Base-by-base conservation (phyloP, 495 filamentous ascomycete species). In the Cenococcum geophilum region DNA sequence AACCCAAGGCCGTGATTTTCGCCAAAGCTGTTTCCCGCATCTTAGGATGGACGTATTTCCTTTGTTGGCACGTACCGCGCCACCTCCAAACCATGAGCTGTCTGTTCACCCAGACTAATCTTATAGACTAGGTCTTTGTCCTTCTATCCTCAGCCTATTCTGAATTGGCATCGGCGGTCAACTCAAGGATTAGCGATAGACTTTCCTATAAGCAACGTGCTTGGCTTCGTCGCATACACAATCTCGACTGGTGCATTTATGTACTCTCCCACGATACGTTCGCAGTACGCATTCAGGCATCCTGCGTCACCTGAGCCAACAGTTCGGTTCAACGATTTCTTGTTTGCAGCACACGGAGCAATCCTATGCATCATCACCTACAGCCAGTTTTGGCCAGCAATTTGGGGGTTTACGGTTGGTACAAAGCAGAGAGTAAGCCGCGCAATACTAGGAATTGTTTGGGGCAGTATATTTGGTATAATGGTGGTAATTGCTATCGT, bases 101-200 rank as follows among this genome's bases (percentile, higher is more conserved):
- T 22, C n/a, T 20, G 18, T 59, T 55, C 85, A n/a, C 82, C 80
- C 70, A 95, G 20, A 56, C 23, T 56, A 56, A 50, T 4, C 25
- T 18, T 58, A 32, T 36, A 62, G 40, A 27, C 5, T 4, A 68
- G 92, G 92, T 89, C 87, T 0, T 71, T 87, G 42, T 95, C 90
- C 12, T 97, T 96, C 76, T 98, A 97, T 71, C 92, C 95, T 1
- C 93, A 97, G 68, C 81, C 86, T 0, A 72, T 92, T 42, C 80
- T 83, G 59, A 98, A 95, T 77, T 85, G 78, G 71, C 79, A 74
- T 32, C 83, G 91, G 20, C 78, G 79, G 23, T 87, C 91, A 3
- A 96, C 92, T 4, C 79, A 82, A 4, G 93, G 93, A 10, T 83
- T 91, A 8, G 86, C 91, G 0, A 84, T 93, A 53, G 91, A 97